These are phyloP conservation scores for Wickerhamiella slavikovae DNA, from an alignment of 805 yeast genomes.

Conservation along the genomic window DNA sequence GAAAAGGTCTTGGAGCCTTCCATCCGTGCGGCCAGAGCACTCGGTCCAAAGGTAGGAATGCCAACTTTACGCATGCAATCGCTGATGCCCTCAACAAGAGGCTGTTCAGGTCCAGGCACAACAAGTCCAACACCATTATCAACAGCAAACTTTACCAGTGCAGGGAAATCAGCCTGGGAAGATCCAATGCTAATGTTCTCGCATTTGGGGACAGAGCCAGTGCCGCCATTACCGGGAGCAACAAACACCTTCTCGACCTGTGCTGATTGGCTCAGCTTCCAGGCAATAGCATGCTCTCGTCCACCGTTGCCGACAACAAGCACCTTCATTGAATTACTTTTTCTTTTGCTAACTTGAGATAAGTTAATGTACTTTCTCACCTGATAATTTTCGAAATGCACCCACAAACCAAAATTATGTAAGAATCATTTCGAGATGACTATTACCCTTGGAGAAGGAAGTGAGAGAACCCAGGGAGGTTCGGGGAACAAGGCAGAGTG, in stretches of 20 bases:
- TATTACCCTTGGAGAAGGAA: not conserved
- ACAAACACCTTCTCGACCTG: slow-evolving; percentile 56
- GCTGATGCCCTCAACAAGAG: slow-evolving; percentile 84
- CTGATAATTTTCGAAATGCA: no score
- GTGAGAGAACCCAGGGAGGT: not conserved
- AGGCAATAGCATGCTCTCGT: slow-evolving; percentile 91
- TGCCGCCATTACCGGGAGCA: slow-evolving; percentile 97
- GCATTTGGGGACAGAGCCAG: slow-evolving; percentile 29
- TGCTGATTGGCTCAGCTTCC: slow-evolving; percentile 71
- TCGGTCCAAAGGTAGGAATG: slow-evolving; percentile 94
- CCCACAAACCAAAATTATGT: no score
- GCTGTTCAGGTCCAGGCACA: slow-evolving; percentile 98
- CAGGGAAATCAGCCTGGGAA: slow-evolving; percentile 42
- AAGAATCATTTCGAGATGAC: not conserved
- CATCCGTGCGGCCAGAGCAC: slow-evolving; percentile 71
- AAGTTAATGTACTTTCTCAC: no score
- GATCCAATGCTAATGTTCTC: slow-evolving; percentile 52
- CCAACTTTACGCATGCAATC: slow-evolving; percentile 58
- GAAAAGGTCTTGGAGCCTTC: slow-evolving; percentile 95
- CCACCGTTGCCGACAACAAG: slow-evolving; percentile 95
- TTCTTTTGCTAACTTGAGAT: not conserved
- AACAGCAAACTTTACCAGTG: slow-evolving; percentile 53
- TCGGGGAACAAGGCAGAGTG: no score
- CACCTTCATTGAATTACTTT: slow-evolving; percentile 27
- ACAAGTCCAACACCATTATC: slow-evolving; percentile 49